Percentiles rank a stretch among this genome's conserved stretches.
These are phyloP conservation scores for Candolleomyces eurysporus DNA, from an alignment of 768 basidiomycete genomes.

Conservation along the genomic window DNA sequence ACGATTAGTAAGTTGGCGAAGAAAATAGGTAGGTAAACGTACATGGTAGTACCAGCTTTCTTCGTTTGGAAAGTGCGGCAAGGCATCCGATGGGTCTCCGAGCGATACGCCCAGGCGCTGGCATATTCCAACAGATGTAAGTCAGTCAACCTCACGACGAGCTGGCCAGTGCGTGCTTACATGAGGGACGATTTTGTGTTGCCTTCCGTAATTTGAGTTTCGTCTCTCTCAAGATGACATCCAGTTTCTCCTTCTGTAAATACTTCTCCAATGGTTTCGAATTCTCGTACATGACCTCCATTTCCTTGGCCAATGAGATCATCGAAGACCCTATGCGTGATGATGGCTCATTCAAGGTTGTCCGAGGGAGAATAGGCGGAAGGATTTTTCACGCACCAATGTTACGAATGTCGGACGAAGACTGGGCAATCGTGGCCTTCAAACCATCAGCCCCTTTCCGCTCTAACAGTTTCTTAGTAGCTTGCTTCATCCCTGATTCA, in stretches of 20 bases:
- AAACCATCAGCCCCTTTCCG: neutral
- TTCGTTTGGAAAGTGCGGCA: conserved; percentile 28
- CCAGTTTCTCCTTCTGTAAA: conserved; percentile 26
- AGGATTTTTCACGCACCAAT: too few relatives aligned
- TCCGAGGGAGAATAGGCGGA: too few relatives aligned
- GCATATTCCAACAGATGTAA: neutral
- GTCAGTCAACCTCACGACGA: neutral
- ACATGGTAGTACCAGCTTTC: conserved; percentile 34
- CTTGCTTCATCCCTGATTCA: neutral
- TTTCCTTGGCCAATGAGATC: conserved; percentile 2
- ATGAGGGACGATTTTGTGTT: conserved; percentile 37
- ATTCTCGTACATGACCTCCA: conserved; percentile 31
- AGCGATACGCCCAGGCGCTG: neutral
- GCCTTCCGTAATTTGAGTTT: conserved; percentile 19
- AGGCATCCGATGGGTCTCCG: conserved; percentile 14
- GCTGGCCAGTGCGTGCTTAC: conserved; percentile 21
- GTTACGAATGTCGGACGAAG: neutral
- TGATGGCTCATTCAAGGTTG: too few relatives aligned
- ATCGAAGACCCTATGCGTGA: neutral
- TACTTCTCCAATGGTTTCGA: conserved; percentile 34
- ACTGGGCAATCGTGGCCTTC: conserved; percentile 7
- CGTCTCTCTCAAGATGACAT: conserved; percentile 19
- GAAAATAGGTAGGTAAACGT: neutral
- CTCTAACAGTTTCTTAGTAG: neutral
- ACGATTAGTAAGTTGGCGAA: neutral